Evolutionary conservation across 495 filamentous ascomycete genomes (phyloP), one percentile per base, ranked within the genome.

Genomic region (Jackrogersella minutella): DNA sequence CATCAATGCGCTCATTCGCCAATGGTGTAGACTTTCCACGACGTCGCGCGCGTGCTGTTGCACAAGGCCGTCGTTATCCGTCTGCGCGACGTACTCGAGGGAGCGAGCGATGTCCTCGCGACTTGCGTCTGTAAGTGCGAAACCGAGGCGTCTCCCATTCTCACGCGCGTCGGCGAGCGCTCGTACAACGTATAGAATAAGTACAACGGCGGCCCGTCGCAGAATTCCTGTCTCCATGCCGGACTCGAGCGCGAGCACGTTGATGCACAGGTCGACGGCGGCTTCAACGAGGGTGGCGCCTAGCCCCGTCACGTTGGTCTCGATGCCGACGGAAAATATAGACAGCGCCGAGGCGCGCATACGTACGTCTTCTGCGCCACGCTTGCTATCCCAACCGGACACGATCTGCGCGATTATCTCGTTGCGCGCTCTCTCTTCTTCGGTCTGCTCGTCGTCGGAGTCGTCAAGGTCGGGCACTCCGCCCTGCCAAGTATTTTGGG

Each of bases 271-370:
- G 39, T 93, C 91, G 7, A 96, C 78, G 2, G 85, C 85, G 1
- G 81, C 79, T 1, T 85, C 80, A 7, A 90, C 74, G 2, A 87
- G 71, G 0, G 69, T 58, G 1, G 86, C 71, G 0, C 85, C 87
- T 1, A 95, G 72, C 0, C 87, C 88, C 1, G 77, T 74, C 6
- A 91, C 77, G 58, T 91, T 89, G 0, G 85, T 86, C 73, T 93
- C 88, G 1, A 93, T 78, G 0, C 86, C 86, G 0, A 78, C 80
- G 0, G 86, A 85, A 16, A 95, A 79, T 14, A 97, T 84, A 4
- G 89, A 90, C 0, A 97, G 75, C 2, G 92, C 91, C 0, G 91
- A 95, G 7, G 91, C 82, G 5, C 93, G 86, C 34, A 93, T 82
- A 11, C 93, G 83, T 1, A 94, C 79, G 69, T 97, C 92, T 67